A percentile compares a stretch with the other conserved stretches of the same genome.
Evolutionary conservation across 140 eudicot genomes (phyloP).

Genomic region (Stevia rebaudiana): DNA sequence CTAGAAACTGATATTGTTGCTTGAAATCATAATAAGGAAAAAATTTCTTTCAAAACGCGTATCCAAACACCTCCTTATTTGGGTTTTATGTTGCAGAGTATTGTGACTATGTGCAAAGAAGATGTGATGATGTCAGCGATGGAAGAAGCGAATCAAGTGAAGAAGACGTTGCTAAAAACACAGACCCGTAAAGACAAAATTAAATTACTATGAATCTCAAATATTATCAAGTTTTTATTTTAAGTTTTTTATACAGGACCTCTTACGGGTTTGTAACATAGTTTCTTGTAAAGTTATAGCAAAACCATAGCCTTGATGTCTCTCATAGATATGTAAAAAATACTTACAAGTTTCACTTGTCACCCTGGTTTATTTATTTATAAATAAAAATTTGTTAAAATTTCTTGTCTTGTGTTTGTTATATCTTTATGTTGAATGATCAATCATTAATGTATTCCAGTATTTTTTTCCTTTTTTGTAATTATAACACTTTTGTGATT

Average conservation of each 20-base stretch:
- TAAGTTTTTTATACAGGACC: background rate
- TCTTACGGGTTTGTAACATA: conserved; percentile 32
- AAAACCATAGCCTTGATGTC: conserved; percentile 23
- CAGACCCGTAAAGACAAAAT: conserved; percentile 48
- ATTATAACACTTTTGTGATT: background rate
- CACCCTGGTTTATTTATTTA: conserved; percentile 13
- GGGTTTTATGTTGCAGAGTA: conserved; percentile 44
- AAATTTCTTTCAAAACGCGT: background rate
- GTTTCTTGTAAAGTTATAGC: conserved; percentile 43
- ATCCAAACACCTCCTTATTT: background rate
- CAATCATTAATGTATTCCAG: background rate
- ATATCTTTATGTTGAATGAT: background rate
- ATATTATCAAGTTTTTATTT: conserved; percentile 10
- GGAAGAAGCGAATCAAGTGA: conserved; percentile 62
- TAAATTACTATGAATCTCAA: conserved; percentile 7
- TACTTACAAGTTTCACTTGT: conserved; percentile 16
- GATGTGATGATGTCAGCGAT: conserved; percentile 46
- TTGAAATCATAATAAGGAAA: background rate
- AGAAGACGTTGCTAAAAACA: conserved; percentile 63
- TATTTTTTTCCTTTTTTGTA: background rate
- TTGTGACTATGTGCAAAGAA: conserved; percentile 80
- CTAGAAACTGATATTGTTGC: background rate
- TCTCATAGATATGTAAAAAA: conserved; percentile 29
- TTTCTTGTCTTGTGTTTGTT: background rate
- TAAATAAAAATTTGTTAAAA: too few relatives aligned